A percentile compares a stretch with the other conserved stretches of the same genome.
Conservation (phyloP, 2,329 filamentous ascomycete species). For the Pseudopyricularia cyperi region DNA sequence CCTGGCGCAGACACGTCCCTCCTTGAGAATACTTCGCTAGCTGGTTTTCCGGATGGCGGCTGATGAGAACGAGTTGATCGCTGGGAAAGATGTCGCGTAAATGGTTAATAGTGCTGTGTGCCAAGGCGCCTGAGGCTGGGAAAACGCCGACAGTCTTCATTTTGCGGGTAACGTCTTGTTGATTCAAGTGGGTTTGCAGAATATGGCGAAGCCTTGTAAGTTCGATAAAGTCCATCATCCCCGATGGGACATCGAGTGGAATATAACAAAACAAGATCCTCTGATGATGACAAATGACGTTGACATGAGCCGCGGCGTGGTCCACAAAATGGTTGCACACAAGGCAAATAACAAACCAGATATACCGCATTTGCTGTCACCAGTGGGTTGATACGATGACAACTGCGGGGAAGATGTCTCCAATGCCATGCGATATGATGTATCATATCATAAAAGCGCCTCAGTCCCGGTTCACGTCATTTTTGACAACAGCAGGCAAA, state of each 20-base stretch:
- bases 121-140: slow-evolving; percentile 39
- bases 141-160: slow-evolving; percentile 29
- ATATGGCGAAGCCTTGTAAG: too few species aligned
- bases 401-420: too few species aligned
- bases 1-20: slow-evolving; percentile 35
- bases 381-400: not conserved
- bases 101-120: slow-evolving; percentile 33
- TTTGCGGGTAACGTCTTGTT: not conserved
- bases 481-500: too few species aligned
- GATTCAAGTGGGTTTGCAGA: not conserved
- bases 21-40: slow-evolving; percentile 22
- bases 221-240: too few species aligned
- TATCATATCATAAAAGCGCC: too few species aligned
- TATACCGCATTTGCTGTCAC: not conserved
- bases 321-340: not conserved
- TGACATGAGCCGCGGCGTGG: not conserved
- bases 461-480: too few species aligned
- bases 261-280: too few species aligned
- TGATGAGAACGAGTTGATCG: slow-evolving; percentile 32
- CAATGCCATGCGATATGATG: too few species aligned
- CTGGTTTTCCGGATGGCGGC: slow-evolving; percentile 27
- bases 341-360: not conserved
- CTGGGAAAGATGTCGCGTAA: slow-evolving; percentile 29
- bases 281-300: not conserved
- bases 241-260: too few species aligned